Conservation (phyloP, 208 protist genomes). For the Acanthamoeba quina region DNA sequence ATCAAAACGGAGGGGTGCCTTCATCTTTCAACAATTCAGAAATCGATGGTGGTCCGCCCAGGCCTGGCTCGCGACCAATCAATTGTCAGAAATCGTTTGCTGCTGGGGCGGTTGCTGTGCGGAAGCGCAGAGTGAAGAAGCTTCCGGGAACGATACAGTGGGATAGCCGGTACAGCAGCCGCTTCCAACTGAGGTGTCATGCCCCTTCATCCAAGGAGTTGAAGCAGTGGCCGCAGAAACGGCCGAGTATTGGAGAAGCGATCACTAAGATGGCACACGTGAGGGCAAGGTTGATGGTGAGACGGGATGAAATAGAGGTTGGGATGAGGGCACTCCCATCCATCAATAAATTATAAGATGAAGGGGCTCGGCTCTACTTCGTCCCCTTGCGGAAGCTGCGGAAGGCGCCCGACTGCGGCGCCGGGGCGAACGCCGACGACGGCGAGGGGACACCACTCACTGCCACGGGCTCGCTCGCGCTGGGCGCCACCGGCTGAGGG, state of each 20-base stretch:
- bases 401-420: conserved; percentile 34
- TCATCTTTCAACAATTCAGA: conserved; percentile 22
- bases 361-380: background rate
- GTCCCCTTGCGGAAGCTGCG: conserved; percentile 44
- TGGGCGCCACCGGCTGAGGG: background rate
- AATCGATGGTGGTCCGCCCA: background rate
- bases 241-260: too few species aligned
- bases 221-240: too few species aligned
- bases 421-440: background rate
- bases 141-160: too few species aligned
- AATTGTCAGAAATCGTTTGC: background rate
- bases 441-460: background rate
- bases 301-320: too few species aligned
- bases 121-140: too few species aligned
- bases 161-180: background rate
- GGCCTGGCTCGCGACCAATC: background rate
- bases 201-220: background rate
- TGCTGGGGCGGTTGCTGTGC: background rate
- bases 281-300: too few species aligned
- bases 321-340: too few species aligned
- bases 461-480: background rate
- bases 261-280: too few species aligned
- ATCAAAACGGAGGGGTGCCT: conserved; percentile 6
- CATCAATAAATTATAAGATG: background rate
- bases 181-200: background rate